A percentile compares a stretch with the other conserved stretches of the same genome.
Evolutionary conservation across 176 grass and related monocot species (phyloP).

Genomic region (Rhipidocladum racemiflorum): DNA sequence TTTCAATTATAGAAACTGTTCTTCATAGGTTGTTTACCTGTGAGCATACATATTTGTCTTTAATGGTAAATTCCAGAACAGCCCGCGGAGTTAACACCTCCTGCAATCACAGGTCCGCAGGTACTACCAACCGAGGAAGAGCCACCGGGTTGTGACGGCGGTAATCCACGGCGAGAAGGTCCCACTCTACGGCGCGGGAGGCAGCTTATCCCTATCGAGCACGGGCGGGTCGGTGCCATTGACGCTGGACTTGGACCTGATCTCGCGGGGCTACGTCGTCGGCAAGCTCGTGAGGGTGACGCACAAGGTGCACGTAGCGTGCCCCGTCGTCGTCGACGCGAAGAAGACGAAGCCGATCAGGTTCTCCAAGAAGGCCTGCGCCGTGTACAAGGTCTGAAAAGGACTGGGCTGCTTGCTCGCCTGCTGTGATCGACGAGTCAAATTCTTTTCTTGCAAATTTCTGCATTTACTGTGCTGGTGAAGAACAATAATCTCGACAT

Average conservation of each 20-base stretch:
- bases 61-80: neutral
- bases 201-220: constrained; percentile 52
- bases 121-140: constrained; percentile 96
- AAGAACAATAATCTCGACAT: constrained; percentile 27
- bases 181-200: constrained; percentile 83
- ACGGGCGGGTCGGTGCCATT: constrained; percentile 55
- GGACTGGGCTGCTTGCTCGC: no score
- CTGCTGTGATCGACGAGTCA: neutral
- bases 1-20: no score
- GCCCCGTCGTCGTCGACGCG: constrained; percentile 49
- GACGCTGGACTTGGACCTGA: constrained; percentile 71
- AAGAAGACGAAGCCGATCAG: constrained; percentile 64
- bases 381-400: constrained; percentile 39
- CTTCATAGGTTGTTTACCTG: neutral
- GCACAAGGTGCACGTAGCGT: constrained; percentile 65
- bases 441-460: neutral
- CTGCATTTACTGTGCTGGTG: constrained; percentile 35
- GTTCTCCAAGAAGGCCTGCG: constrained; percentile 62
- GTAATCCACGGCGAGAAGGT: constrained; percentile 72
- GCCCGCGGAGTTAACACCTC: neutral
- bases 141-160: constrained; percentile 45
- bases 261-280: constrained; percentile 73
- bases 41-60: neutral
- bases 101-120: constrained; percentile 53
- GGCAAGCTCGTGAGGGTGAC: constrained; percentile 90